Percentiles rank a stretch among this genome's conserved stretches.
phyloP scores from a whole-genome alignment of 78 protist genomes.

The Isochrysis galbana region DNA sequence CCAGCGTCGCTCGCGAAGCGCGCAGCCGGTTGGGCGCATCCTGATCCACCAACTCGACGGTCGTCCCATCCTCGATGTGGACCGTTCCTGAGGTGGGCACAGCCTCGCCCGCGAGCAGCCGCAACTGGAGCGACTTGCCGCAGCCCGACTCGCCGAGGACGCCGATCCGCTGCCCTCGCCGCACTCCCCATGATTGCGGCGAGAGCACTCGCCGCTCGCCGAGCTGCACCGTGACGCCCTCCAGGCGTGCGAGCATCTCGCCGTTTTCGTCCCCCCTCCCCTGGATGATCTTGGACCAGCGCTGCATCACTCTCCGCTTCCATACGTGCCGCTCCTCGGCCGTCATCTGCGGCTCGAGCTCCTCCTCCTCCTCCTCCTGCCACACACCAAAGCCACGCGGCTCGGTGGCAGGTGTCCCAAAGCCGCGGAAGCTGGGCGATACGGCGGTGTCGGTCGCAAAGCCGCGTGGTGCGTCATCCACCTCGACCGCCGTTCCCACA shows the following conservation, averaged over 20 bases:
- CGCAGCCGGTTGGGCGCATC: not conserved
- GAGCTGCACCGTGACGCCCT: not conserved
- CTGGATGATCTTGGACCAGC: not conserved
- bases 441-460: too few relatives aligned
- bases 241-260: not conserved
- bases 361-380: not conserved
- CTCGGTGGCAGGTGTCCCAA: not conserved
- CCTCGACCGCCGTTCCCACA: too few relatives aligned
- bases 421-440: constrained; percentile 15
- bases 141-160: constrained; percentile 84
- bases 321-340: not conserved
- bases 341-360: not conserved
- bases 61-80: not conserved
- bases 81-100: not conserved
- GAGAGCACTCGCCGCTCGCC: not conserved
- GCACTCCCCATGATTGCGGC: not conserved
- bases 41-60: not conserved
- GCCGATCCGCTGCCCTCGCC: constrained; percentile 73
- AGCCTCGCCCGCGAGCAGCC: not conserved
- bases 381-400: not conserved
- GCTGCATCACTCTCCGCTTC: not conserved
- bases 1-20: not conserved
- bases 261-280: not conserved
- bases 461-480: too few relatives aligned
- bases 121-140: constrained; percentile 71